Evolutionary conservation across 306 rosid species (phyloP).

Genomic region (Acacia melanoxylon): DNA sequence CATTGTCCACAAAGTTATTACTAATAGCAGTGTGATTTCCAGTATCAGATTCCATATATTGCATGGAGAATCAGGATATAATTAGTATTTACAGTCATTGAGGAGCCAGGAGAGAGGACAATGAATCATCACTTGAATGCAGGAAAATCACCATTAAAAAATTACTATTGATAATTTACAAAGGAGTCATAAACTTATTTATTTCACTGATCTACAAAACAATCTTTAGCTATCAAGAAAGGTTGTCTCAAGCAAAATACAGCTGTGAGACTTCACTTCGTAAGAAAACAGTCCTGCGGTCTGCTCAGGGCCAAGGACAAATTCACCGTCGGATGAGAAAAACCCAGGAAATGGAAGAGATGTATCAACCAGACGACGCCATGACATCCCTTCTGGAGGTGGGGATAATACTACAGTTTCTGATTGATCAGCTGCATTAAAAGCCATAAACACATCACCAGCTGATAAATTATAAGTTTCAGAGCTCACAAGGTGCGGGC

Average conservation of each 20-base stretch:
- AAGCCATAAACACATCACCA: conserved; percentile 65
- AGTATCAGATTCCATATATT: background rate
- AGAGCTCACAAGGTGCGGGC: conserved; percentile 24
- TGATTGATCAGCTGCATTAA: conserved; percentile 65
- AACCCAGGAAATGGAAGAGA: conserved; percentile 85
- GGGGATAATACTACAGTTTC: conserved; percentile 61
- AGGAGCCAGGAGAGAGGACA: background rate
- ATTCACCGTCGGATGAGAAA: conserved; percentile 56
- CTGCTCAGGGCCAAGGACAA: conserved; percentile 44
- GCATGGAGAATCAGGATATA: background rate
- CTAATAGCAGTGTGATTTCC: background rate
- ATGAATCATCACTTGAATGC: background rate
- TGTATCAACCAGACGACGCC: conserved; percentile 77
- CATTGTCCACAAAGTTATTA: background rate
- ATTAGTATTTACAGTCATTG: background rate
- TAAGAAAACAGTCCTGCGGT: conserved; percentile 41
- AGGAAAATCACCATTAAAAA: background rate
- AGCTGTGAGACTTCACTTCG: conserved; percentile 65
- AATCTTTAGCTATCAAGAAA: conserved; percentile 22
- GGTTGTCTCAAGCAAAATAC: conserved; percentile 72
- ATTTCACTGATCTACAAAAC: background rate
- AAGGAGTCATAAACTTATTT: background rate
- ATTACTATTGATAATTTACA: background rate
- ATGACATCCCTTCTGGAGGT: conserved; percentile 55
- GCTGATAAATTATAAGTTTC: conserved; percentile 27